Evolutionary conservation across 75 land plant genomes (phyloP).

Genomic region (Pinus albicaulis): DNA sequence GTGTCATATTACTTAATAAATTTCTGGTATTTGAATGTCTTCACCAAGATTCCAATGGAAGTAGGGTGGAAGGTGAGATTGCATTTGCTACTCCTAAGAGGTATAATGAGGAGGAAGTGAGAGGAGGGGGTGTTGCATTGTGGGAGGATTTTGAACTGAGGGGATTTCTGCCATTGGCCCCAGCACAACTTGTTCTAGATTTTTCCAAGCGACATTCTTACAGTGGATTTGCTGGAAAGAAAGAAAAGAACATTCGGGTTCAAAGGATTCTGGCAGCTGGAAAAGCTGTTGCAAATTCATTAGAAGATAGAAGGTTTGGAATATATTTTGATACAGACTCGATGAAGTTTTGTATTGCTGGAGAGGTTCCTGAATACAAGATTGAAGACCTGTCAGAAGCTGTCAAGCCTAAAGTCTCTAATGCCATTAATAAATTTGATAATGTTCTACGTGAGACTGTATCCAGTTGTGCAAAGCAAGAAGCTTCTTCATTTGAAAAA

Average conservation of each 20-base stretch:
- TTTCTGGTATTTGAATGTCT: slow-evolving; percentile 28
- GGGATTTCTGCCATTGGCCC: slow-evolving; percentile 78
- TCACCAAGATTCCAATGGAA: slow-evolving; percentile 27
- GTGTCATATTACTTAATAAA: slow-evolving; percentile 56
- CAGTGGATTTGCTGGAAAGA: slow-evolving; percentile 38
- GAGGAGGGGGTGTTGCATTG: slow-evolving; percentile 44
- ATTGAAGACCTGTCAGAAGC: neutral
- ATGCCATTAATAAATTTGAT: neutral
- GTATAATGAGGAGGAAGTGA: slow-evolving; percentile 60
- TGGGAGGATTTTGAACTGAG: slow-evolving; percentile 91
- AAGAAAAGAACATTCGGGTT: slow-evolving; percentile 57
- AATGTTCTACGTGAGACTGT: neutral
- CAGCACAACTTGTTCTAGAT: slow-evolving; percentile 78
- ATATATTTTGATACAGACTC: slow-evolving; percentile 56
- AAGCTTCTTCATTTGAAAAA: slow-evolving; percentile 2
- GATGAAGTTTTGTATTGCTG: slow-evolving; percentile 57
- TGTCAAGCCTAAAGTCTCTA: slow-evolving; percentile 1
- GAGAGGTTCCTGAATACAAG: slow-evolving; percentile 27
- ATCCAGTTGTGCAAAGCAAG: slow-evolving; percentile 8
- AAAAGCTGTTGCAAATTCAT: slow-evolving; percentile 49
- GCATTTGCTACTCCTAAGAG: slow-evolving; percentile 30
- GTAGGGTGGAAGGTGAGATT: slow-evolving; percentile 23
- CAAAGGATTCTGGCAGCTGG: slow-evolving; percentile 84
- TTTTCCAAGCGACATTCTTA: slow-evolving; percentile 40
- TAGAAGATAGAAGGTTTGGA: slow-evolving; percentile 42